Evolutionary conservation across 2,329 filamentous ascomycete genomes (phyloP).

Genomic region (Nemania sp.): DNA sequence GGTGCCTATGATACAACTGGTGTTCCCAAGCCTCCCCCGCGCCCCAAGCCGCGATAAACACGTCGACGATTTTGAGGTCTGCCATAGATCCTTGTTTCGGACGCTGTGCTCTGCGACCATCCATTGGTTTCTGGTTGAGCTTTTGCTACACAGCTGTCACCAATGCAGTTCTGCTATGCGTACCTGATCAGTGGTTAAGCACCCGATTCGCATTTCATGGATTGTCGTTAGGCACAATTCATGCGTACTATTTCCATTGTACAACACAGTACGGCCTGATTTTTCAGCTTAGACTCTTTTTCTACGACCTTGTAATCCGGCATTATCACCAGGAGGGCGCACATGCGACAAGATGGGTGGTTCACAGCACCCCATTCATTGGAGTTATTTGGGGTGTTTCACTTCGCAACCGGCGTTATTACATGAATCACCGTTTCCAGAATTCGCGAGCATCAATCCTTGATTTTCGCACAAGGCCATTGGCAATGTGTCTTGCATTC

Average conservation of each 20-base stretch:
- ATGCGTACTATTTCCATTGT: constrained; percentile 35
- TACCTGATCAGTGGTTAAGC: constrained; percentile 1
- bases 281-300: constrained; percentile 30
- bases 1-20: constrained; percentile 43
- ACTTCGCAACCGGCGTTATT: constrained; percentile 34
- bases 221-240: constrained; percentile 29
- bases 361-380: constrained; percentile 21
- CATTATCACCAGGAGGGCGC: constrained; percentile 23
- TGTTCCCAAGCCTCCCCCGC: constrained; percentile 41
- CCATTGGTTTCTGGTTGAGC: constrained; percentile 5
- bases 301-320: constrained; percentile 40
- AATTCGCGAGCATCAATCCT: constrained; percentile 6
- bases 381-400: constrained; percentile 13
- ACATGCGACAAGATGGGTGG: constrained; percentile 25
- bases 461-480: not conserved
- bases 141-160: constrained; percentile 12
- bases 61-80: constrained; percentile 2
- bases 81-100: too few relatives aligned
- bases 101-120: not conserved
- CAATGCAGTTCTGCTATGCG: not conserved
- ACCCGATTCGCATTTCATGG: constrained; percentile 18
- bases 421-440: constrained; percentile 19
- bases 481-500: not conserved
- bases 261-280: constrained; percentile 37
- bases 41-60: constrained; percentile 40